Conservation (phyloP, 768 basidiomycete species). For the Crassisporium funariophilum region DNA sequence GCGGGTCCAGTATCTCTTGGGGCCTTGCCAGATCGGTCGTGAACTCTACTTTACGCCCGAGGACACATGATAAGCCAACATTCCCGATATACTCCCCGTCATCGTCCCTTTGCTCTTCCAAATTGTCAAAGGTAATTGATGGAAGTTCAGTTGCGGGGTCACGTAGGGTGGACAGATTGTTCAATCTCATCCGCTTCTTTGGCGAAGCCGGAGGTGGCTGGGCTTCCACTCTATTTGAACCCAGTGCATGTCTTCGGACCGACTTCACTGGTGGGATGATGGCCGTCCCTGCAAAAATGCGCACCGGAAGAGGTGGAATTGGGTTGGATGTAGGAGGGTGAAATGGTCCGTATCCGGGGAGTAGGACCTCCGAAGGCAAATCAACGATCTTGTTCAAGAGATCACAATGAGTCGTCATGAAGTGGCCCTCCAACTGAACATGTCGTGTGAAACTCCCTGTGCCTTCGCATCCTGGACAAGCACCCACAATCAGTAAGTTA, state of each 20-base stretch:
- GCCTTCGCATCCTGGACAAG: conserved; percentile 8
- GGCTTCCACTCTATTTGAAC: too few species aligned
- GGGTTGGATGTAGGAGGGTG: neutral
- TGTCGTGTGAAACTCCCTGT: conserved; percentile 5
- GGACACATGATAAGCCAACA: neutral
- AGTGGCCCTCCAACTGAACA: conserved; percentile 15
- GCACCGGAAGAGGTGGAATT: conserved; percentile 5
- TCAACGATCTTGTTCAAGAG: conserved; percentile 7
- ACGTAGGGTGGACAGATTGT: neutral
- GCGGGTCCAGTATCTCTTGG: conserved; percentile 22
- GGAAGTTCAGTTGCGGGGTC: neutral
- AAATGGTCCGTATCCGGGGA: conserved; percentile 13
- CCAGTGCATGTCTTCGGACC: too few species aligned
- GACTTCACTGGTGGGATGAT: conserved; percentile 13
- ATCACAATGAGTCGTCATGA: conserved; percentile 12
- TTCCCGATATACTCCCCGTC: conserved; percentile 1
- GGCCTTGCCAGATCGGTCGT: conserved; percentile 23
- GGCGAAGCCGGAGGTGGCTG: conserved; percentile 3
- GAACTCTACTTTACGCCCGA: conserved; percentile 2
- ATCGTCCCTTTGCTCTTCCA: conserved; percentile 11
- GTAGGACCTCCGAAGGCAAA: conserved; percentile 13
- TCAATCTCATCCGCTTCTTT: conserved; percentile 9
- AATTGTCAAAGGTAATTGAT: conserved; percentile 10
- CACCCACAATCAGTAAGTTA: neutral
- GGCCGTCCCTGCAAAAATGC: conserved; percentile 3